Evolutionary conservation across 768 basidiomycete species (phyloP).

Genomic region (Boletus tomentosulus): DNA sequence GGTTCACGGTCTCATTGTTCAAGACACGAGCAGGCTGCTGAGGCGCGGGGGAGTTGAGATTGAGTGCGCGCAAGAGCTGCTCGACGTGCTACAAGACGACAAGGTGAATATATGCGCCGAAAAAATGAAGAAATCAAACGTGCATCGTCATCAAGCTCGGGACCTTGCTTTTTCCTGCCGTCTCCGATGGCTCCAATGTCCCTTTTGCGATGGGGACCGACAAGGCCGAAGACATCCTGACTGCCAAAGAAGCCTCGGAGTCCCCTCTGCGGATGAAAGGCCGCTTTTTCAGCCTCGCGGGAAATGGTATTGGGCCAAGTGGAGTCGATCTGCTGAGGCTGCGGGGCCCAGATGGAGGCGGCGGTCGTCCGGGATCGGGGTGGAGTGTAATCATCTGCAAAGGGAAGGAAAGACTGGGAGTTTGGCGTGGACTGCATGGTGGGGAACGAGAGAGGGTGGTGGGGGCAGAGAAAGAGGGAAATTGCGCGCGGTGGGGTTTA

Average conservation of each 20-base stretch:
- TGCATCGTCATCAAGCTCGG: constrained; percentile 50
- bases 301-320: constrained; percentile 67
- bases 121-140: constrained; percentile 22
- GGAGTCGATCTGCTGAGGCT: constrained; percentile 61
- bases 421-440: constrained; percentile 27
- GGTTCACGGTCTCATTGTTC: constrained; percentile 36
- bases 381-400: constrained; percentile 39
- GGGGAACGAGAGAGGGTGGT: constrained; percentile 35
- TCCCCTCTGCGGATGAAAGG: constrained; percentile 28
- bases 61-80: constrained; percentile 73
- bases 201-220: constrained; percentile 38
- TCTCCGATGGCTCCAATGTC: constrained; percentile 75
- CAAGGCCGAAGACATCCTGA: constrained; percentile 59
- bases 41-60: constrained; percentile 73
- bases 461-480: constrained; percentile 37
- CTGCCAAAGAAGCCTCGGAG: constrained; percentile 28
- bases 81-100: constrained; percentile 60
- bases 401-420: constrained; percentile 29
- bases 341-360: constrained; percentile 80
- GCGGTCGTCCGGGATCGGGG: constrained; percentile 38
- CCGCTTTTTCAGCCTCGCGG: constrained; percentile 44
- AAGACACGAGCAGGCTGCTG: constrained; percentile 43
- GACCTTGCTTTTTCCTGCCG: constrained; percentile 61
- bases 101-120: constrained; percentile 29
- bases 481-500: constrained; percentile 25